Base-by-base conservation (phyloP, 2,329 filamentous ascomycete genomes). In the Grosmannia penicillata region DNA sequence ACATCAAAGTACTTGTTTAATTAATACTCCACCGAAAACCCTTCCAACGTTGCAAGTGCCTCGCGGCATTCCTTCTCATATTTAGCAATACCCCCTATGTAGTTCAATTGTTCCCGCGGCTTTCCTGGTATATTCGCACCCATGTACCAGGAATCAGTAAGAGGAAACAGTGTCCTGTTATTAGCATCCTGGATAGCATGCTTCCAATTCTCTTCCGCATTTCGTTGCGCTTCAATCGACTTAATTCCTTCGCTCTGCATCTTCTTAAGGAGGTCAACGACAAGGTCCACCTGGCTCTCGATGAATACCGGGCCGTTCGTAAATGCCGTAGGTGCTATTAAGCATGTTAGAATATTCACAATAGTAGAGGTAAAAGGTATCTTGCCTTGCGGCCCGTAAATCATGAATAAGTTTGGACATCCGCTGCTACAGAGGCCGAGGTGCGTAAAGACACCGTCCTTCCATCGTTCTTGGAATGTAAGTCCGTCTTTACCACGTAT, bases 391-490 rank as follows among this genome's bases (percentile, higher is more conserved):
- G 42, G 45, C 1, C 45, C 41, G 29, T 44, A 46, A 9, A 45
- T 33, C 23, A 45, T 32, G 29, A 47, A 47, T 14, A 45, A 24
- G 33, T 48, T 48, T 11, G 47, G 47, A 22, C 26, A 48, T 26
- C 40, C 42, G 21, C 27, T 32, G 18, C 29, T 38, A 13, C 40
- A 47, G 5, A 52, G 33, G 17, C 51, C 50, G 2, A 52, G 45
- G 6, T 51, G 48, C 0, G 57, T 57, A 23, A 39, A 44, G 4
- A 53, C 50, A 4, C 54, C 55, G 3, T 54, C 37, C 8, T 45
- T 41, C 56, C 56, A 60, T 5, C 49, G 45, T 4, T 60, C 52
- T 9, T 44, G 43, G n/a, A 60, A 43, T 4, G 45, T 48, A 1
- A 51, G 23, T 0, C 52, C 56, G 9, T 53, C 43, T 3, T 38